Percentiles rank a stretch among this genome's conserved stretches.
phyloP scores from a whole-genome alignment of 495 filamentous ascomycete species.

The Aspergillus sclerotiicarbonarius region DNA sequence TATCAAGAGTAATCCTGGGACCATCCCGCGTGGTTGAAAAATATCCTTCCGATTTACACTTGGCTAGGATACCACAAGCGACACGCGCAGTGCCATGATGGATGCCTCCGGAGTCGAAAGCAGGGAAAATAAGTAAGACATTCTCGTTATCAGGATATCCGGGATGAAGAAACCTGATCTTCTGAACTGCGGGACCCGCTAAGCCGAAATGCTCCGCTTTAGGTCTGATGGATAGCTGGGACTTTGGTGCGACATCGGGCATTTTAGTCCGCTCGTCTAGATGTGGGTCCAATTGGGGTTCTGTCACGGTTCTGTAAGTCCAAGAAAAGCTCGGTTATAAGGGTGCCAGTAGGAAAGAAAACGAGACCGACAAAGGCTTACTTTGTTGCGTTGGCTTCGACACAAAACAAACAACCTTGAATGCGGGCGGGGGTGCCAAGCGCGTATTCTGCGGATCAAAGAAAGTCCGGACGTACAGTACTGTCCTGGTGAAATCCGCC shows the following conservation, averaged over 20 bases:
- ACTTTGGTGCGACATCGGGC: not conserved
- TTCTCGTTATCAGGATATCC: conserved; percentile 8
- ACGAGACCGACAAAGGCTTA: no score
- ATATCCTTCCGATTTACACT: not conserved
- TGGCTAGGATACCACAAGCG: conserved; percentile 7
- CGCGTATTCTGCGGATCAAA: no score
- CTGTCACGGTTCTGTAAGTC: no score
- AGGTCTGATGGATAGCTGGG: conserved; percentile 1
- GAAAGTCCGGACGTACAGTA: no score
- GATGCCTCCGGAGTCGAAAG: conserved; percentile 6
- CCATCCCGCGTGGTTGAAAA: not conserved
- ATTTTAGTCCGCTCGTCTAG: no score
- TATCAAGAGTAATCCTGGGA: conserved; percentile 1
- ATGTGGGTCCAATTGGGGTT: no score
- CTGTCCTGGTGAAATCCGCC: not conserved
- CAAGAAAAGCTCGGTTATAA: no score
- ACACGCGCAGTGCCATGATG: conserved; percentile 7
- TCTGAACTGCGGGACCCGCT: conserved; percentile 1
- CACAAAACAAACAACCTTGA: no score
- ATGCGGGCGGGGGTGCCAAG: no score
- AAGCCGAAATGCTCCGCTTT: not conserved
- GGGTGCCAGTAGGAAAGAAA: no score
- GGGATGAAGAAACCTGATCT: conserved; percentile 9
- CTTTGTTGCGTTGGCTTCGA: no score
- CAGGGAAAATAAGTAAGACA: conserved; percentile 6